Base-by-base conservation (phyloP, 805 yeast genomes). In the Cyberlindnera mrakii region DNA sequence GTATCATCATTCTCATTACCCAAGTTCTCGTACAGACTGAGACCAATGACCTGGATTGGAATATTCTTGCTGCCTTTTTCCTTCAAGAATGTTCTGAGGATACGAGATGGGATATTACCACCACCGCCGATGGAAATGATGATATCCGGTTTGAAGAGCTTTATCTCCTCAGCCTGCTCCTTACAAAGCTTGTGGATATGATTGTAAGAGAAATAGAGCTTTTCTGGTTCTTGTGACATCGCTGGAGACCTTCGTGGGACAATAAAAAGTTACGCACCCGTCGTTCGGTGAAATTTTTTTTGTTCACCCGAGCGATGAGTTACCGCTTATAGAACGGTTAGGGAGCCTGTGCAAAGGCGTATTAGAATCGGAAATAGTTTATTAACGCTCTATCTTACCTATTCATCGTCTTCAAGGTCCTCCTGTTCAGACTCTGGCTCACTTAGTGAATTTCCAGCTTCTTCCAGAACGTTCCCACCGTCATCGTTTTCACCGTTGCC, bases 141-240 rank as follows among this genome's bases (percentile, higher is more conserved):
- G 35, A 78, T 66, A 59, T 80, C 85, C 33, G 78, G 72, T 35
- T 68, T 66, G 48, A 62, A 64, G 35, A 53, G 48, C 42, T 57
- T 64, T 54, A 82, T 71, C 41, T 68, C 63, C 32, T 61, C 70
- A 10, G 87, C 85, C 13, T 78, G 70, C 58, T 76, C 73, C 65
- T 84, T 87, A 62, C 95, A 87, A 46, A 84, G 72, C 68, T 86
- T 86, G 70, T 86, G 96, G 46, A 87, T 79, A 57, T 80, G 74
- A 68, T 86, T 82, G 73, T 86, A 86, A 17, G 90, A 80, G 51
- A 86, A 79, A 65, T 78, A 84, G 39, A 70, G 55, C 56, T 76
- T 78, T 31, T 74, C 72, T 11, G 42, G 43, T 29, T 29, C 39
- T 30, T 15, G 10, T 16, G 54, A 27, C 35, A 35, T 40, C 6